Evolutionary conservation across 148 eudicot genomes (phyloP).

Genomic region (Mesembryanthemum crystallinum): DNA sequence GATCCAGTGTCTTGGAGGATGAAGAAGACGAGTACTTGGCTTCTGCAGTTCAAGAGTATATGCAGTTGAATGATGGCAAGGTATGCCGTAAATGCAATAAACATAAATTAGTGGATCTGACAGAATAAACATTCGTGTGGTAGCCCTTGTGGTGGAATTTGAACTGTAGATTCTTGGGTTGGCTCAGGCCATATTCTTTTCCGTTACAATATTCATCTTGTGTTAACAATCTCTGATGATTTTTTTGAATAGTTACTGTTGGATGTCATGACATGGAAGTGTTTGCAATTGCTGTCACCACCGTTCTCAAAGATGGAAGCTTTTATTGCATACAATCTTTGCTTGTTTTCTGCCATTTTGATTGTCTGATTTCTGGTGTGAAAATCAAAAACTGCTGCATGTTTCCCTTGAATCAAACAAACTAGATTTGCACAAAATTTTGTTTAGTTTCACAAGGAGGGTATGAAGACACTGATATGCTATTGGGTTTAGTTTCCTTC

Average conservation of each 20-base stretch:
- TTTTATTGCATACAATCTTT: not conserved
- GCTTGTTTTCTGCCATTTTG: not conserved
- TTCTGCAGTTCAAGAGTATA: conserved; percentile 62
- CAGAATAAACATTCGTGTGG: not conserved
- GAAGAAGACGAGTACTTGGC: conserved; percentile 95
- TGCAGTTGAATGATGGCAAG: conserved; percentile 76
- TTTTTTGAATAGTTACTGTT: not conserved
- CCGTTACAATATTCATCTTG: not conserved
- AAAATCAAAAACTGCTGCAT: not conserved
- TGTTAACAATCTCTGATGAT: not conserved
- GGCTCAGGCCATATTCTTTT: not conserved
- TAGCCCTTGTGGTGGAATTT: not conserved
- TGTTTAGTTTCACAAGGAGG: too few relatives aligned
- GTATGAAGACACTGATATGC: too few relatives aligned
- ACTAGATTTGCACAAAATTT: not conserved
- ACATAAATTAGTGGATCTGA: not conserved
- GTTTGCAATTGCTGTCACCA: not conserved
- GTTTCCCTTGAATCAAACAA: not conserved
- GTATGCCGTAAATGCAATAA: conserved; percentile 51
- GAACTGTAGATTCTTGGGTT: not conserved
- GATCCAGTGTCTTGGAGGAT: conserved; percentile 54
- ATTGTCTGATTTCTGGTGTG: not conserved
- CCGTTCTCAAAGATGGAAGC: too few relatives aligned
- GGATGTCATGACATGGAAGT: not conserved
- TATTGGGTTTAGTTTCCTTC: too few relatives aligned